phyloP scores from a whole-genome alignment of 1,284 basidiomycete species.

The Pyrrhoderma lamaoense region DNA sequence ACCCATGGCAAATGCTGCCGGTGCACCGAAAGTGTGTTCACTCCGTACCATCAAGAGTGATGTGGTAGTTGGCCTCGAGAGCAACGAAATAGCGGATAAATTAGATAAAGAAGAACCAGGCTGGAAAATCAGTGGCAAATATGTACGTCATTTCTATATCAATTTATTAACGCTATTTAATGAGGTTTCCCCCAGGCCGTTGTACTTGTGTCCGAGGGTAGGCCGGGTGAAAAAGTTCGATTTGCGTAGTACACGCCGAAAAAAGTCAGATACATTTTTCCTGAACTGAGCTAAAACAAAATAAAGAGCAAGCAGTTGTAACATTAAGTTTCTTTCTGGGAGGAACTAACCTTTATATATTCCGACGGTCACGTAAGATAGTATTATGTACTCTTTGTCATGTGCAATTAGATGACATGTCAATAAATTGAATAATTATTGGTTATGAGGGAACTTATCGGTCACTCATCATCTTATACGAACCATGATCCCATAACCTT shows the following conservation, averaged over 20 bases:
- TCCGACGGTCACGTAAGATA: no score
- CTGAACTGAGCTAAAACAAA: no score
- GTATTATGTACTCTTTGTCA: no score
- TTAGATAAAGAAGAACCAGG: constrained; percentile 86
- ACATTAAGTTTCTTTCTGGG: no score
- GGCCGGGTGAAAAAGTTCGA: constrained; percentile 73
- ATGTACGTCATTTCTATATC: constrained; percentile 44
- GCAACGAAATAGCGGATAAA: constrained; percentile 58
- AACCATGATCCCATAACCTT: no score
- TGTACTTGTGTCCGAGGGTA: constrained; percentile 77
- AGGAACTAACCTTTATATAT: no score
- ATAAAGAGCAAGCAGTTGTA: no score
- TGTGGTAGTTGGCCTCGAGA: constrained; percentile 63
- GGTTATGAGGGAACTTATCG: no score
- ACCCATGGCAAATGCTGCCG: constrained; percentile 83
- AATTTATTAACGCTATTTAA: not conserved
- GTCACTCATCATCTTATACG: no score
- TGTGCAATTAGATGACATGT: no score
- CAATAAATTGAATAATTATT: no score
- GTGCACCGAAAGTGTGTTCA: constrained; percentile 83
- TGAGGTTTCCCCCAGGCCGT: constrained; percentile 51
- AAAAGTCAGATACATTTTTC: no score
- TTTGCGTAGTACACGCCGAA: constrained; percentile 46
- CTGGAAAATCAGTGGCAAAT: constrained; percentile 97
- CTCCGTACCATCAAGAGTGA: constrained; percentile 87